These are phyloP conservation scores for Cladosporium colombiae DNA, from an alignment of 2,329 filamentous ascomycete species.

Conservation along the genomic window DNA sequence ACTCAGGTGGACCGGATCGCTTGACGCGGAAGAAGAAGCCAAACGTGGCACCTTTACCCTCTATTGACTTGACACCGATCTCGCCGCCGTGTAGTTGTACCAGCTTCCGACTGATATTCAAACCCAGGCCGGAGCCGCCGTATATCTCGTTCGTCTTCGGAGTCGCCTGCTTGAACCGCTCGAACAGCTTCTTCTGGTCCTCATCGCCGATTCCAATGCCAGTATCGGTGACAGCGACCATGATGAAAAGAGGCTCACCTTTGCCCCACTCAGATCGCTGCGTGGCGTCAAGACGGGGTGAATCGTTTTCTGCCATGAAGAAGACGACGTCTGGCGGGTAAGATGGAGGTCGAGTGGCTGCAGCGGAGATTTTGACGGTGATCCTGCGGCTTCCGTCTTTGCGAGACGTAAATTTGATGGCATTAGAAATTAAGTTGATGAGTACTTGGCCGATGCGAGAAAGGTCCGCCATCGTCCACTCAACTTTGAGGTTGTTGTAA, in stretches of 20 bases:
- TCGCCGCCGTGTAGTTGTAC: constrained; percentile 48
- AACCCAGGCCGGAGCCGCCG: constrained; percentile 47
- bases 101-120: constrained; percentile 50
- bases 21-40: constrained; percentile 42
- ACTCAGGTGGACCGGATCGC: constrained; percentile 13
- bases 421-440: constrained; percentile 34
- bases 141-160: constrained; percentile 42
- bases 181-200: constrained; percentile 45
- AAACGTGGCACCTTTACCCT: constrained; percentile 44
- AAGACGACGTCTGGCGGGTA: constrained; percentile 49
- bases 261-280: constrained; percentile 44
- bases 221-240: constrained; percentile 48
- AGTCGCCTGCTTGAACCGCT: constrained; percentile 43
- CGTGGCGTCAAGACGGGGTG: constrained; percentile 45
- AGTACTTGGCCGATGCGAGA: constrained; percentile 31
- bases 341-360: constrained; percentile 38
- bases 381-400: constrained; percentile 30
- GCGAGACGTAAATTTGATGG: constrained; percentile 33
- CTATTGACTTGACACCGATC: constrained; percentile 45
- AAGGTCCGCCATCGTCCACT: constrained; percentile 32
- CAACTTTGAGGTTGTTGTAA: constrained; percentile 22
- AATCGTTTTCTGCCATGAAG: constrained; percentile 40
- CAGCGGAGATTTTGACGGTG: constrained; percentile 23
- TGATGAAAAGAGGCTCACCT: constrained; percentile 43
- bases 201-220: constrained; percentile 44